Evolutionary conservation across 371 early-diverging fungal genomes (phyloP).

Genomic region (Mortierella sp.): DNA sequence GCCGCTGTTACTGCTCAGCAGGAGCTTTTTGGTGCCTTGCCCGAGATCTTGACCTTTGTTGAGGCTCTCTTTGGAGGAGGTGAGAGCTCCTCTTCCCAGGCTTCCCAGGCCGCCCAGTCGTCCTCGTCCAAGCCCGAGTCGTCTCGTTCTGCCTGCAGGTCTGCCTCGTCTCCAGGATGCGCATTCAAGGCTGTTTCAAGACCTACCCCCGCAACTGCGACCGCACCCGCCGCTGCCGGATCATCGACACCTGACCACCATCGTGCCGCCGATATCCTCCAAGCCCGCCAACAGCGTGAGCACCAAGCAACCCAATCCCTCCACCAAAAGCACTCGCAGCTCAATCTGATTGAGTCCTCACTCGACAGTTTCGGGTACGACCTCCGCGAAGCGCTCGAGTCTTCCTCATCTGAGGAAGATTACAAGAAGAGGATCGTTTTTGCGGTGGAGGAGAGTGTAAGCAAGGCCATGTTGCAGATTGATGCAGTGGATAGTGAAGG

Average conservation of each 20-base stretch:
- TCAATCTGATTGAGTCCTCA: conserved; percentile 53
- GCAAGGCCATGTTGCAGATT: conserved; percentile 46
- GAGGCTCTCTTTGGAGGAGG: conserved; percentile 39
- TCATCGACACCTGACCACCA: conserved; percentile 35
- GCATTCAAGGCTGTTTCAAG: neutral
- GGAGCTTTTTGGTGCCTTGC: conserved; percentile 15
- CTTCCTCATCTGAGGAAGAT: conserved; percentile 5
- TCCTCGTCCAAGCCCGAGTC: neutral
- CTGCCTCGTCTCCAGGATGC: neutral
- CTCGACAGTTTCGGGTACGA: conserved; percentile 38
- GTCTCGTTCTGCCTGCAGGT: conserved; percentile 1
- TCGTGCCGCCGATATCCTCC: conserved; percentile 38
- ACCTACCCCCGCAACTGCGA: neutral
- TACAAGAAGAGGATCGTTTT: conserved; percentile 27
- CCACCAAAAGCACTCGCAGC: conserved; percentile 44
- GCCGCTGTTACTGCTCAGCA: neutral
- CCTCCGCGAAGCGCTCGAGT: conserved; percentile 17
- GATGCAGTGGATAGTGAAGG: conserved; percentile 51
- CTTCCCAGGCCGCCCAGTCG: neutral
- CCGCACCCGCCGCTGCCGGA: neutral
- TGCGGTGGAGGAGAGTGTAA: conserved; percentile 35
- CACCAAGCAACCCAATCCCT: conserved; percentile 19
- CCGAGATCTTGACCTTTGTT: conserved; percentile 28
- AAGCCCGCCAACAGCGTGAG: conserved; percentile 23
- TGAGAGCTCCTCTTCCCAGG: neutral